Conservation (phyloP, 2,329 filamentous ascomycete genomes). For the Dactylonectria macrodidyma region DNA sequence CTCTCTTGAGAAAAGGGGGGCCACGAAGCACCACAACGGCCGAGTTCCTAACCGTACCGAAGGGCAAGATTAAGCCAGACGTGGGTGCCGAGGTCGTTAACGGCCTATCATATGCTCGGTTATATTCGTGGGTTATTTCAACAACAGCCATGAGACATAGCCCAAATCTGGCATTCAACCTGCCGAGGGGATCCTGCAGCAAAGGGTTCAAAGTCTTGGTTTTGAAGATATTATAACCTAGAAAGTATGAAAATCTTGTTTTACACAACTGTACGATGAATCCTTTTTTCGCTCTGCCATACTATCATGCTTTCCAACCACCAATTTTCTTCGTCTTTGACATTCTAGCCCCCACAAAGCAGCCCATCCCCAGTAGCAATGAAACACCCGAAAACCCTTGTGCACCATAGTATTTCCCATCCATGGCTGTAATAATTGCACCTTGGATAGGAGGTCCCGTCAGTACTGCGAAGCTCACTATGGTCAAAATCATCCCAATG, state of each 20-base stretch:
- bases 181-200: background rate
- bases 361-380: background rate
- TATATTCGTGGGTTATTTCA: background rate
- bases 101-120: background rate
- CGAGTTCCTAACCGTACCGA: background rate
- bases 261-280: background rate
- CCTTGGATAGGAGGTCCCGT: slow-evolving; percentile 15
- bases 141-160: background rate
- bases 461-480: slow-evolving; percentile 10
- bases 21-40: background rate
- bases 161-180: background rate
- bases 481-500: background rate
- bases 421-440: slow-evolving; percentile 2
- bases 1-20: slow-evolving; percentile 29
- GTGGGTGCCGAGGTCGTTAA: too few species aligned
- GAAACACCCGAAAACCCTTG: slow-evolving; percentile 10
- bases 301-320: background rate
- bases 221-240: background rate
- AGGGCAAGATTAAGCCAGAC: too few species aligned
- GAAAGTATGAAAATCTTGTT: background rate
- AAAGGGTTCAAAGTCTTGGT: background rate
- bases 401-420: slow-evolving; percentile 10
- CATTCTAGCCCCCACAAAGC: background rate
- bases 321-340: background rate
- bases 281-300: background rate